These are phyloP conservation scores for Aspergillus clavatus DNA, from an alignment of 2,329 filamentous ascomycete genomes.

Conservation along the genomic window DNA sequence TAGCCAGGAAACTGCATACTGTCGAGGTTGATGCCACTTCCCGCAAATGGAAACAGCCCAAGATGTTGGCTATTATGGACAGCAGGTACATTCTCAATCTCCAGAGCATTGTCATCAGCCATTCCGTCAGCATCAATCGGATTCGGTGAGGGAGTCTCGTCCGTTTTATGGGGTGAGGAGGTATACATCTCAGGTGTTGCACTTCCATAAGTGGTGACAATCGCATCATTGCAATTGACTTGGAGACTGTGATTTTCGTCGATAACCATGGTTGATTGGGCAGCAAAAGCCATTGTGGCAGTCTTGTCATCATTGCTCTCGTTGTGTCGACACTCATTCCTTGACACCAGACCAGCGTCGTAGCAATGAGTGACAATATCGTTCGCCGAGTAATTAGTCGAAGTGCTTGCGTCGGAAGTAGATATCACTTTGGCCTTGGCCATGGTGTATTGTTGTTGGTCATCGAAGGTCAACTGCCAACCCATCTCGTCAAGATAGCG, in stretches of 20 bases:
- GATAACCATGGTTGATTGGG: conserved; percentile 17
- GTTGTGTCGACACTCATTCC: conserved; percentile 9
- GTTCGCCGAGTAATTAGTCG: conserved; percentile 28
- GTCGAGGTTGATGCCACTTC: background rate
- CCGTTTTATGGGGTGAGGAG: conserved; percentile 1
- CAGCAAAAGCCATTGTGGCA: conserved; percentile 24
- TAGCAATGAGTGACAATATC: conserved; percentile 32
- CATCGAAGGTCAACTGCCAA: conserved; percentile 40
- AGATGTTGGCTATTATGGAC: background rate
- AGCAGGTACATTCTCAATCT: background rate
- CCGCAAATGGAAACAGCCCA: background rate
- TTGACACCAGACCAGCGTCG: conserved; percentile 24
- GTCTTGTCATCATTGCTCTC: conserved; percentile 6
- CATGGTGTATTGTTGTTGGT: conserved; percentile 23
- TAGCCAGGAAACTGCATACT: background rate
- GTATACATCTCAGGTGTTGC: conserved; percentile 1
- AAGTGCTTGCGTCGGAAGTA: conserved; percentile 18
- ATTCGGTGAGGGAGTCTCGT: conserved; percentile 1
- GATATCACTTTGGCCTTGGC: conserved; percentile 13
- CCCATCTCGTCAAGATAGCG: conserved; percentile 46
- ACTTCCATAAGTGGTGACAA: conserved; percentile 1
- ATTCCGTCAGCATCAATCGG: conserved; percentile 1
- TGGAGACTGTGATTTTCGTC: conserved; percentile 11
- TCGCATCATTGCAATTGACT: conserved; percentile 12
- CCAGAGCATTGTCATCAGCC: background rate